Base-by-base conservation (phyloP, 345 rosid genomes). In the Toxicodendron radicans region DNA sequence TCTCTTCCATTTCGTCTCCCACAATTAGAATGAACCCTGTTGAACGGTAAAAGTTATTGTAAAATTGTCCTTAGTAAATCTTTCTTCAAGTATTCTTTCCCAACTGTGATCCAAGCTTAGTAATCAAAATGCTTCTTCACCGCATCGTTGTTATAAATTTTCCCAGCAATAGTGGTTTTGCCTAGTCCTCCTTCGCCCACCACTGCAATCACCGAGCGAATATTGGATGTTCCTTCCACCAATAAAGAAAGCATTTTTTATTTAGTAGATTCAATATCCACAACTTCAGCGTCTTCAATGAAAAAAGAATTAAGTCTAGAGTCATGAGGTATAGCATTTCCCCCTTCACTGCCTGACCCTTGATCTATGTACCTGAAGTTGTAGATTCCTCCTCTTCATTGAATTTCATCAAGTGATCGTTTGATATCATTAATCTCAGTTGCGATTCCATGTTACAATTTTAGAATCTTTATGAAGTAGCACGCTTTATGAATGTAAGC, bases 171-270 rank as follows among this genome's bases (percentile, higher is more conserved):
- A 53, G 79, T 76, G 10, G 74, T 76, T 52, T 76, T 70, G 16
- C 75, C 79, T 20, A 70, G 5, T 1, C 75, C 79, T 58, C 79
- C 79, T 60, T 62, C 72, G 0, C 70, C 79, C 46, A 62, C 70
- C 10, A 76, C 54, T 10, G 66, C 60, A 20, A 74, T 45, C 7
- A 58, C 72, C 0, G 53, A 41, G 13, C 56, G 54, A 21, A 27
- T 27, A 27, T 57, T 5, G 8, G 48, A 10, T 41, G 13, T 20
- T 18, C 58, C 77, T 0, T 66, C 53, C 3, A 66, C 58, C 57
- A 74, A 13, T 27, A 16, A 48, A 10, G 18, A 41, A 4, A 18
- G 12, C 57, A 71, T 16, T 18, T 45, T 20, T 0, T 2, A 8
- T 58, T 11, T 43, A 14, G 18, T 21, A 52, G 69, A 33, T 30